phyloP scores from a whole-genome alignment of 768 basidiomycete genomes.

The Trametes meyenii region DNA sequence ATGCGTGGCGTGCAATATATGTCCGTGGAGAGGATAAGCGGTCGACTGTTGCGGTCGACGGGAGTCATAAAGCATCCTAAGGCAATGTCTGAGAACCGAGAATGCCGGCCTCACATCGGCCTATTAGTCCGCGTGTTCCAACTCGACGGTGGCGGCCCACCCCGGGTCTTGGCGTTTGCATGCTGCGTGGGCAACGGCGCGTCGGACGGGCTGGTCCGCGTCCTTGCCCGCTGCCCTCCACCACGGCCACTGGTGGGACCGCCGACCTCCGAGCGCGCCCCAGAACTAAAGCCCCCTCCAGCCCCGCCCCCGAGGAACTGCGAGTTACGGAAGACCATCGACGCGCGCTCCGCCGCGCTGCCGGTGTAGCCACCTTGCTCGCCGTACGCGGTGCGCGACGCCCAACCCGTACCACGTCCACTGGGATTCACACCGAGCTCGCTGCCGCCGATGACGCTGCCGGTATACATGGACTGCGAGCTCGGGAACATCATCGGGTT shows the following conservation, averaged over 20 bases:
- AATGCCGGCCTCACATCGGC: conserved; percentile 11
- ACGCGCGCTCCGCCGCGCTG: conserved; percentile 31
- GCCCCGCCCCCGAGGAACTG: conserved; percentile 15
- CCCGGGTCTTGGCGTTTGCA: conserved; percentile 10
- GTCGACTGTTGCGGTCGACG: background rate
- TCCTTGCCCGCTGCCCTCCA: conserved; percentile 29
- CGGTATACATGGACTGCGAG: conserved; percentile 60
- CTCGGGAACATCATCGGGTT: conserved; percentile 54
- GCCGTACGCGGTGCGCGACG: conserved; percentile 71
- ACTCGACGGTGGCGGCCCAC: conserved; percentile 38
- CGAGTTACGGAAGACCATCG: conserved; percentile 27
- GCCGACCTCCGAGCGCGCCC: conserved; percentile 15
- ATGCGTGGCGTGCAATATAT: background rate
- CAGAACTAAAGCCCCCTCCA: conserved; percentile 16
- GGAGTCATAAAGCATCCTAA: background rate
- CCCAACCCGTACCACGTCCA: conserved; percentile 44
- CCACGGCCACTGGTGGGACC: conserved; percentile 23
- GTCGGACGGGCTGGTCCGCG: conserved; percentile 36
- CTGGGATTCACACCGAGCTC: conserved; percentile 36
- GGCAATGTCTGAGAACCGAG: background rate
- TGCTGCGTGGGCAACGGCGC: conserved; percentile 21
- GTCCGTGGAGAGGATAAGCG: background rate
- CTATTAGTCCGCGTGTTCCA: conserved; percentile 30
- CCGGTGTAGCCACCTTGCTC: conserved; percentile 52
- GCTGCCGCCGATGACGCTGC: conserved; percentile 65